Evolutionary conservation across 208 protist genomes (phyloP).

Genomic region (Tritrichomonas foetus): DNA sequence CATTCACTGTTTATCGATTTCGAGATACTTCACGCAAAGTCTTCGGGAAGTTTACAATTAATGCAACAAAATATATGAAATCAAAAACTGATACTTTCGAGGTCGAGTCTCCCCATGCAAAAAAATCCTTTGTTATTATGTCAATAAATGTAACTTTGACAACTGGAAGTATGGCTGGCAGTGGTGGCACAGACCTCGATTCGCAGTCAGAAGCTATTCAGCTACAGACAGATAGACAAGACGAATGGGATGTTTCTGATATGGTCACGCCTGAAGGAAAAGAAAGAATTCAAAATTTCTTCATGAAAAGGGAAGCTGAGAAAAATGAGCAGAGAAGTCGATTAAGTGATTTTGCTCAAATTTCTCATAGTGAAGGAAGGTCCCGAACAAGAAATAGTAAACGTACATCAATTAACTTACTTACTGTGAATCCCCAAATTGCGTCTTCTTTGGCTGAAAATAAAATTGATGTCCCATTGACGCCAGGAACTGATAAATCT

Average conservation of each 20-base stretch:
- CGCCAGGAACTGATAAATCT: too few relatives aligned
- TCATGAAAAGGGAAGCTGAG: background rate
- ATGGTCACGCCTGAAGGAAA: background rate
- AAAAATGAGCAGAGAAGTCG: too few relatives aligned
- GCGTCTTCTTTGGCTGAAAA: too few relatives aligned
- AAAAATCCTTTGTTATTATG: background rate
- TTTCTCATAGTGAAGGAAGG: too few relatives aligned
- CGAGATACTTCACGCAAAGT: background rate
- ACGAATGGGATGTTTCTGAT: slow-evolving; percentile 26
- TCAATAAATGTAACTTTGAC: background rate
- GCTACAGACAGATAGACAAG: background rate
- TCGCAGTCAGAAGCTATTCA: background rate
- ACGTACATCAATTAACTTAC: too few relatives aligned
- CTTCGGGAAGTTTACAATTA: background rate
- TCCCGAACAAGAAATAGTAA: too few relatives aligned
- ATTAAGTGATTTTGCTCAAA: too few relatives aligned
- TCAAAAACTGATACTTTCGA: background rate
- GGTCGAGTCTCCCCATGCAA: background rate
- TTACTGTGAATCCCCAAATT: too few relatives aligned
- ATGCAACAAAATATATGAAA: background rate
- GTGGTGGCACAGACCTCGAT: background rate
- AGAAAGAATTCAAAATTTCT: slow-evolving; percentile 5
- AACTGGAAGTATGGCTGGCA: background rate
- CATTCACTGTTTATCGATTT: background rate
- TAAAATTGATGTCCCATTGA: too few relatives aligned